Percentiles rank a stretch among this genome's conserved stretches.
phyloP scores from a whole-genome alignment of 2,329 filamentous ascomycete species.

The Graphilbum ipis-grandicollis region DNA sequence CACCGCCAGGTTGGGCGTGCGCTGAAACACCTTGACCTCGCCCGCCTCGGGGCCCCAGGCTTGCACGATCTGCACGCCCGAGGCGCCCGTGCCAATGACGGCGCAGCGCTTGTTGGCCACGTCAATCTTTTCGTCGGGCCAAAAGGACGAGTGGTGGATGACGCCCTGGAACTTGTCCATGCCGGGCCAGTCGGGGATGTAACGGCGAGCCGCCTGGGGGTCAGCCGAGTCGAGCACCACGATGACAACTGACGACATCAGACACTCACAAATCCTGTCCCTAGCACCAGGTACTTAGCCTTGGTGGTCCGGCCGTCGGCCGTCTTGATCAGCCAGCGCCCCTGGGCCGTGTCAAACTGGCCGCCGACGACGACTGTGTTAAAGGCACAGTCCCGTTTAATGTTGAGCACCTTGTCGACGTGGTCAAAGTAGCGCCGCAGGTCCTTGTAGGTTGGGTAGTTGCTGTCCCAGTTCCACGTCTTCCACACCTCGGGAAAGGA shows the following conservation, averaged over 20 bases:
- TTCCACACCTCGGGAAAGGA: slow-evolving; percentile 32
- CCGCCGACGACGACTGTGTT: slow-evolving; percentile 35
- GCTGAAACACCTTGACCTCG: slow-evolving; percentile 42
- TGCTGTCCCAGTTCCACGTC: slow-evolving; percentile 37
- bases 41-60: slow-evolving; percentile 35
- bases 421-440: slow-evolving; percentile 41
- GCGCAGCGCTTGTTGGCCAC: slow-evolving; percentile 40
- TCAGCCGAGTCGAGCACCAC: too few species aligned
- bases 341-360: slow-evolving; percentile 27
- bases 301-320: slow-evolving; percentile 28
- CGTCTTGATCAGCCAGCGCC: slow-evolving; percentile 32
- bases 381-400: slow-evolving; percentile 40
- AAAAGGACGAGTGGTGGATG: slow-evolving; percentile 42
- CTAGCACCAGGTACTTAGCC: slow-evolving; percentile 33
- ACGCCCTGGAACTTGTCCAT: slow-evolving; percentile 41
- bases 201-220: slow-evolving; percentile 33
- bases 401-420: slow-evolving; percentile 32
- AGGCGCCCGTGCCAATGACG: slow-evolving; percentile 47
- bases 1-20: slow-evolving; percentile 47
- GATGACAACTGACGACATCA: too few species aligned
- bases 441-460: slow-evolving; percentile 33
- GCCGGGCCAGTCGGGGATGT: slow-evolving; percentile 42
- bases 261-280: slow-evolving; percentile 31
- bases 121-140: slow-evolving; percentile 39
- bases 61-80: slow-evolving; percentile 47